A percentile compares a stretch with the other conserved stretches of the same genome.
Evolutionary conservation across 2,329 filamentous ascomycete species (phyloP).

Genomic region (Fusarium newnesense): DNA sequence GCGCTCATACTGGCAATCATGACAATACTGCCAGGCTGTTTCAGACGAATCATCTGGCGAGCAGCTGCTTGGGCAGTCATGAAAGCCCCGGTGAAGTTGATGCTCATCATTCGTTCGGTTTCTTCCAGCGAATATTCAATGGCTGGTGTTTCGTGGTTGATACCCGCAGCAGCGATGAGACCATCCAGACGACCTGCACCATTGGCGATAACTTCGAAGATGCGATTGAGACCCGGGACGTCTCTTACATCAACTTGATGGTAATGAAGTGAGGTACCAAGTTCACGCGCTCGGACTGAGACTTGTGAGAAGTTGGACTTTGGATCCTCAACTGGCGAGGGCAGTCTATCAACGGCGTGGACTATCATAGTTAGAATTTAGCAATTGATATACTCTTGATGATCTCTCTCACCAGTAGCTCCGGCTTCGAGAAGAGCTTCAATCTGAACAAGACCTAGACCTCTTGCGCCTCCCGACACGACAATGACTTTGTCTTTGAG

Average conservation of each 20-base stretch:
- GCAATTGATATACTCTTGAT: background rate
- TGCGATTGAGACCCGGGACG: conserved; percentile 71
- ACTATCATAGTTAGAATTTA: conserved; percentile 55
- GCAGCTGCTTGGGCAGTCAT: conserved; percentile 92
- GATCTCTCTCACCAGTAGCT: conserved; percentile 64
- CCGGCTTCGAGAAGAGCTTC: conserved; percentile 84
- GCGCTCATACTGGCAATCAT: conserved; percentile 78
- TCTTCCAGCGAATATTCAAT: conserved; percentile 83
- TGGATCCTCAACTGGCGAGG: conserved; percentile 57
- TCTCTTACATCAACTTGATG: conserved; percentile 84
- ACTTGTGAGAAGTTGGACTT: conserved; percentile 71
- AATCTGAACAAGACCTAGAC: conserved; percentile 80
- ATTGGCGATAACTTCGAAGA: conserved; percentile 75
- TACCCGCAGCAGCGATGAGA: conserved; percentile 74
- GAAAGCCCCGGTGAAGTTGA: conserved; percentile 87
- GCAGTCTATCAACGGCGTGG: conserved; percentile 73
- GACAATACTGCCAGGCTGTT: conserved; percentile 69
- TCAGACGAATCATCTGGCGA: conserved; percentile 73
- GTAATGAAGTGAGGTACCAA: conserved; percentile 77
- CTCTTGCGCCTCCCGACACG: conserved; percentile 80
- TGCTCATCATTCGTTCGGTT: conserved; percentile 80
- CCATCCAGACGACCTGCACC: conserved; percentile 81
- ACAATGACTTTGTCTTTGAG: conserved; percentile 78
- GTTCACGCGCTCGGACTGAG: conserved; percentile 70
- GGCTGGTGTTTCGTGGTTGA: conserved; percentile 85